phyloP scores from a whole-genome alignment of 768 basidiomycete genomes.

The Boletellus ananas region DNA sequence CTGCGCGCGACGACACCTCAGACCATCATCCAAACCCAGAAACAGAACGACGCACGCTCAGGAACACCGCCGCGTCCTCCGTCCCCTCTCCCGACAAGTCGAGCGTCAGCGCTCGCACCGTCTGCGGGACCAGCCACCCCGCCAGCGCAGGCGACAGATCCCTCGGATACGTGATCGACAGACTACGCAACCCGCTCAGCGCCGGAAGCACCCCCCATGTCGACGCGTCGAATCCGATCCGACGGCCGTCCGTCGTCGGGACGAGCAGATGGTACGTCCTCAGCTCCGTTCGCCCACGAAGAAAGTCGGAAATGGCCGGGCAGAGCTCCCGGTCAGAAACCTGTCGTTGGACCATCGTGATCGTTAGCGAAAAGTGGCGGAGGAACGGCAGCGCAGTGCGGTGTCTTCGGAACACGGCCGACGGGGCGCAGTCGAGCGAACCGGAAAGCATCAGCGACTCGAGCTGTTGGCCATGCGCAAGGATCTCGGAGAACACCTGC shows the following conservation, averaged over 20 bases:
- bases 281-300: conserved; percentile 52
- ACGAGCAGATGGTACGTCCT: conserved; percentile 51
- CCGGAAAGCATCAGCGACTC: conserved; percentile 57
- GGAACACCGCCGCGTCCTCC: conserved; percentile 42
- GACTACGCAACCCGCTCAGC: conserved; percentile 45
- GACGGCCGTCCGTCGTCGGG: conserved; percentile 40
- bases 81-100: conserved; percentile 34
- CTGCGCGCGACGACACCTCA: conserved; percentile 28
- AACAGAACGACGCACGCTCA: conserved; percentile 32
- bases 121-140: conserved; percentile 63
- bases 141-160: conserved; percentile 62
- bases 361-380: conserved; percentile 57
- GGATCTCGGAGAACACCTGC: conserved; percentile 55
- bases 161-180: conserved; percentile 60
- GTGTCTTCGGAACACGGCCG: conserved; percentile 47
- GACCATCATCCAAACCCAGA: background rate
- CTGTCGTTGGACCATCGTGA: conserved; percentile 41
- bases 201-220: conserved; percentile 69
- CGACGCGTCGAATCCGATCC: conserved; percentile 64
- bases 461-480: conserved; percentile 58
- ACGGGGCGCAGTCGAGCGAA: conserved; percentile 48
- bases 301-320: conserved; percentile 63
- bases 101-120: conserved; percentile 45
- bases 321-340: conserved; percentile 59
- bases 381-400: conserved; percentile 54